A percentile compares a stretch with the other conserved stretches of the same genome.
These are phyloP conservation scores for Fusarium sp. DNA, from an alignment of 2,329 filamentous ascomycete genomes.

Conservation along the genomic window DNA sequence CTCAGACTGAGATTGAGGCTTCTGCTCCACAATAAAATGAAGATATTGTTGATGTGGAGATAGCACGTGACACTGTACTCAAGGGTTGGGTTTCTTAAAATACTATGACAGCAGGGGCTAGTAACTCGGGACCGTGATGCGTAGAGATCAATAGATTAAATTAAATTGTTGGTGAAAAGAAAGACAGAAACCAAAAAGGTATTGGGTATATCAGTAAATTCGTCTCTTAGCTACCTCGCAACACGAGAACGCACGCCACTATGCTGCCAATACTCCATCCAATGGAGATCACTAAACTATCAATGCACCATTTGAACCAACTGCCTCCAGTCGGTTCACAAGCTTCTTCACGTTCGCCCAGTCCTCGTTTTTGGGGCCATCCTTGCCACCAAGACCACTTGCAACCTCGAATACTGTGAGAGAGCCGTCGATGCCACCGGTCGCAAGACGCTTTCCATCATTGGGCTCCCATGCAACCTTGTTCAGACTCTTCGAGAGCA, in stretches of 20 bases:
- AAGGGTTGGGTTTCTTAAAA: not conserved
- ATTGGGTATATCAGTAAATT: conserved; percentile 39
- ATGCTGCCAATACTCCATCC: conserved; percentile 27
- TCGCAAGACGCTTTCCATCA: conserved; percentile 86
- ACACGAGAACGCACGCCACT: conserved; percentile 22
- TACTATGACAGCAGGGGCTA: not conserved
- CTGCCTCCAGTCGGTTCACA: conserved; percentile 75
- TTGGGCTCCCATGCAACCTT: conserved; percentile 93
- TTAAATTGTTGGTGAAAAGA: not conserved
- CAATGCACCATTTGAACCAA: conserved; percentile 59
- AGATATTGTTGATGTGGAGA: conserved; percentile 9
- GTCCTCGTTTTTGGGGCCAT: conserved; percentile 83
- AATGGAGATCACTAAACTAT: conserved; percentile 45
- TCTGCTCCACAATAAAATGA: conserved; percentile 11
- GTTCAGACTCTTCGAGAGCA: conserved; percentile 87
- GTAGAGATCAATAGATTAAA: not conserved
- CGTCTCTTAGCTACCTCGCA: conserved; percentile 26
- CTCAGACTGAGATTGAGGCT: not conserved
- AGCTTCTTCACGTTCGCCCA: conserved; percentile 94
- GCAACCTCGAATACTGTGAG: conserved; percentile 95
- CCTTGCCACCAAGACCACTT: conserved; percentile 80
- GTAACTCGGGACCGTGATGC: not conserved
- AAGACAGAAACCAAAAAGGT: not conserved
- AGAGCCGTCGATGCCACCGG: conserved; percentile 89
- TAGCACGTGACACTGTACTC: conserved; percentile 17